phyloP scores from a whole-genome alignment of 371 early-diverging fungal species.

The Blastocladiella emersonii region DNA sequence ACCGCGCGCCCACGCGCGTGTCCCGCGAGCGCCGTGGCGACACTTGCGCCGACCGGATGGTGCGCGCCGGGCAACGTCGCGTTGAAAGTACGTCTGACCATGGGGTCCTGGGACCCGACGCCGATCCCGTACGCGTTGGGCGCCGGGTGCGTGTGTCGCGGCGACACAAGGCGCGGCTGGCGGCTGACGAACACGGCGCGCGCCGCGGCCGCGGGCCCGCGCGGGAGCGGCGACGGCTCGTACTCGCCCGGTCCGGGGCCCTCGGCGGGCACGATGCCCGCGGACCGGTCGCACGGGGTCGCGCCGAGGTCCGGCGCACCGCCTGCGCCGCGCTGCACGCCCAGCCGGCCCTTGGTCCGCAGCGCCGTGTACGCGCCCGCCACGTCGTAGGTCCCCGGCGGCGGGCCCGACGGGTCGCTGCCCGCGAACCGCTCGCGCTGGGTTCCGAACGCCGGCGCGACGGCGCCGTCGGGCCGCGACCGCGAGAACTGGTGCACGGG shows the following conservation, averaged over 20 bases:
- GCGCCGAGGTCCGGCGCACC: background rate
- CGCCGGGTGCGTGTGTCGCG: background rate
- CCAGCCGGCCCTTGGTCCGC: background rate
- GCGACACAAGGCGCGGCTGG: background rate
- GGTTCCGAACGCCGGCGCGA: background rate
- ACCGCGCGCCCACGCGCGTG: background rate
- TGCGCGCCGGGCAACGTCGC: background rate
- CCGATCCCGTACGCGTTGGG: background rate
- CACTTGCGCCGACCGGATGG: background rate
- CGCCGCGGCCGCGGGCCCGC: background rate
- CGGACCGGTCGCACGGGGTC: background rate
- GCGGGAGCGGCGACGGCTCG: background rate
- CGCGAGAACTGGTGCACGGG: background rate
- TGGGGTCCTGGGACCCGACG: background rate
- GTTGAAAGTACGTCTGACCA: background rate
- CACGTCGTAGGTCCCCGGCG: slow-evolving; percentile 4
- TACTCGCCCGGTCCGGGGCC: background rate
- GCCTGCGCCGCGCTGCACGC: background rate
- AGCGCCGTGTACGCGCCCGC: background rate
- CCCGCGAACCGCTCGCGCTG: background rate
- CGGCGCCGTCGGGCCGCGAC: background rate
- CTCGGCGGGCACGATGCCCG: background rate
- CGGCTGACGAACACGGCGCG: background rate
- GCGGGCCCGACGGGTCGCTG: background rate
- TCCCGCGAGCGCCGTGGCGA: background rate